Evolutionary conservation across 139 green algal genomes (phyloP).

Genomic region (Desmodesmus armatus): DNA sequence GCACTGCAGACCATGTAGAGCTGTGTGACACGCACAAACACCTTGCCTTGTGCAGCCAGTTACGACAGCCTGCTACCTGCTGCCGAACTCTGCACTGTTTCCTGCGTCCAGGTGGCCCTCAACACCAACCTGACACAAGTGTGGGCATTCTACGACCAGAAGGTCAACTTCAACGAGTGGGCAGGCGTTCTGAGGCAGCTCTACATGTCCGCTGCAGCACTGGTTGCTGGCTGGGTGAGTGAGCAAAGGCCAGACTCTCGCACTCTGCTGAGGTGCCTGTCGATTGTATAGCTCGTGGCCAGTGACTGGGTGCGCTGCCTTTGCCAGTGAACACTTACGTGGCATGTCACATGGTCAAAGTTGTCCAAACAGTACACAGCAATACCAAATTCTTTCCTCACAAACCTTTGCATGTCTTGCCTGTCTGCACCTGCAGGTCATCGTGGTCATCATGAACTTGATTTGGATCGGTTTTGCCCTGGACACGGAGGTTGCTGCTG

Average conservation of each 20-base stretch:
- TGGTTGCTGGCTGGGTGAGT: constrained; percentile 37
- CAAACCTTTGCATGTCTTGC: not conserved
- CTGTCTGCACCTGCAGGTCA: not conserved
- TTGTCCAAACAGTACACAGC: not conserved
- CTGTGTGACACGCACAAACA: too few species aligned
- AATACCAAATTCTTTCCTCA: not conserved
- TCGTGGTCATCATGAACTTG: constrained; percentile 31
- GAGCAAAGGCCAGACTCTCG: not conserved
- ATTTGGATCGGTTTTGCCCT: constrained; percentile 32
- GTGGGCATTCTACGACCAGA: constrained; percentile 15
- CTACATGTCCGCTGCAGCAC: constrained; percentile 7
- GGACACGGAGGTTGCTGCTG: not conserved
- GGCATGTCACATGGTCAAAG: not conserved
- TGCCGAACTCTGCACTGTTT: too few species aligned
- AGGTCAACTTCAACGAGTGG: constrained; percentile 9
- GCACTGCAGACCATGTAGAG: too few species aligned
- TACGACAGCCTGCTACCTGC: too few species aligned
- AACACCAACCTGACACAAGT: constrained; percentile 21
- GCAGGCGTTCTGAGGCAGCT: constrained; percentile 5
- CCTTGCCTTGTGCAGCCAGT: too few species aligned
- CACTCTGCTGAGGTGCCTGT: not conserved
- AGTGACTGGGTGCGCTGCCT: not conserved
- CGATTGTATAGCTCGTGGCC: too few species aligned
- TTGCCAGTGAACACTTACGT: not conserved
- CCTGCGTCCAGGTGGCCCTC: constrained; percentile 17